Evolutionary conservation across 148 eudicot species (phyloP).

Genomic region (Tetragonia tetragonoides): DNA sequence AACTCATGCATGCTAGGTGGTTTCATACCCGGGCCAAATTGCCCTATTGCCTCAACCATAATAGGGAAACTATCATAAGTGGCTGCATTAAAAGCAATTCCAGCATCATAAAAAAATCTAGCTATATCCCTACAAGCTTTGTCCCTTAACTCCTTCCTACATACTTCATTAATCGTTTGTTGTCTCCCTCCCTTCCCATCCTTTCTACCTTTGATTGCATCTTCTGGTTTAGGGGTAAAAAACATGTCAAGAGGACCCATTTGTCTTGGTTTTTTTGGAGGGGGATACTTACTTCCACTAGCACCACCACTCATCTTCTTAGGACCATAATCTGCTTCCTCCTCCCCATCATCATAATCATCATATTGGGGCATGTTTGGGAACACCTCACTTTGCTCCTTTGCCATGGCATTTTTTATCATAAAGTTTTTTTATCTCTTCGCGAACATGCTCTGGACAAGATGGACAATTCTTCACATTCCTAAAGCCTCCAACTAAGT

Average conservation of each 20-base stretch:
- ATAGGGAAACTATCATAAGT: not conserved
- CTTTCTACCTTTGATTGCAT: not conserved
- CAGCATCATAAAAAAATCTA: conserved; percentile 14
- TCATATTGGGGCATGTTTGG: not conserved
- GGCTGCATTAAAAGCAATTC: conserved; percentile 8
- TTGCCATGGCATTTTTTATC: not conserved
- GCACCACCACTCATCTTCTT: not conserved
- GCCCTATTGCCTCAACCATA: not conserved
- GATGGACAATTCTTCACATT: not conserved
- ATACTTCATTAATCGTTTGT: conserved; percentile 12
- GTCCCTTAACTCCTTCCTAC: conserved; percentile 9
- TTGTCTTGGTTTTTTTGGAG: not conserved
- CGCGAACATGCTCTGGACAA: not conserved
- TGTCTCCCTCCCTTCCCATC: not conserved
- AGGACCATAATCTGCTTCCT: not conserved
- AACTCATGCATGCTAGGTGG: conserved; percentile 13
- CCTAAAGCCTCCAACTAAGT: conserved; percentile 2
- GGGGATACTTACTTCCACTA: too few relatives aligned
- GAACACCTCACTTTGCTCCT: too few relatives aligned
- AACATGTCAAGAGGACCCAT: conserved; percentile 1
- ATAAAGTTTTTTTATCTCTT: not conserved
- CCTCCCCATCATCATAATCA: not conserved
- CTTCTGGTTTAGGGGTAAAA: not conserved
- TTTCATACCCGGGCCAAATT: conserved; percentile 14
- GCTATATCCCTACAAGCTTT: conserved; percentile 2